Conservation (phyloP, 208 protist genomes). For the Trypanosoma vivax region DNA sequence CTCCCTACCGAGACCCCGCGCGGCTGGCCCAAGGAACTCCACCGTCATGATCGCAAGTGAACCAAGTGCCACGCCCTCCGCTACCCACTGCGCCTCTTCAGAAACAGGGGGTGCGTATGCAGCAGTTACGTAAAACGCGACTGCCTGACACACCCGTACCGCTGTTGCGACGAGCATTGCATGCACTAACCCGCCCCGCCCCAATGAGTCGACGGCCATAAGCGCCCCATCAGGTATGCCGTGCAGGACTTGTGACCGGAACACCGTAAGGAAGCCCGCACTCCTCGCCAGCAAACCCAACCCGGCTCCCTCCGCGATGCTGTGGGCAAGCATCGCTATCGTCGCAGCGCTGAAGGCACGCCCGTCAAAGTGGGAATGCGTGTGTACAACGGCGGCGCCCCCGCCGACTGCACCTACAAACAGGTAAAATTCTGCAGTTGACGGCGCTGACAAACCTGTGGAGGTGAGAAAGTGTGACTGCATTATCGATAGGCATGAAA, state of each 20-base stretch:
- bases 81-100: background rate
- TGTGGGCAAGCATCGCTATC: conserved; percentile 11
- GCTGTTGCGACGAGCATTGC: background rate
- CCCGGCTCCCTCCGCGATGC: conserved; percentile 9
- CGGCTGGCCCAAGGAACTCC: conserved; percentile 2
- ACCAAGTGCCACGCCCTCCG: conserved; percentile 11
- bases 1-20: background rate
- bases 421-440: background rate
- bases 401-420: conserved; percentile 7
- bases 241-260: conserved; percentile 9
- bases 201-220: conserved; percentile 2
- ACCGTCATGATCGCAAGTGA: conserved; percentile 6
- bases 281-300: conserved; percentile 8
- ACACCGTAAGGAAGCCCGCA: conserved; percentile 1
- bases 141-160: background rate
- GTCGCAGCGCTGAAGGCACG: background rate
- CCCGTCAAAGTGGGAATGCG: background rate
- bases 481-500: conserved; percentile 8
- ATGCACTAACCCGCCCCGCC: background rate
- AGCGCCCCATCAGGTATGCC: conserved; percentile 15
- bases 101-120: background rate
- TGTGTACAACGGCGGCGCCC: background rate
- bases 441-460: background rate
- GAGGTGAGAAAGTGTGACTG: background rate
- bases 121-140: conserved; percentile 2